Evolutionary conservation across 2,329 filamentous ascomycete species (phyloP), one percentile per base, ranked within the genome.

Genomic region (Curvularia sp.): DNA sequence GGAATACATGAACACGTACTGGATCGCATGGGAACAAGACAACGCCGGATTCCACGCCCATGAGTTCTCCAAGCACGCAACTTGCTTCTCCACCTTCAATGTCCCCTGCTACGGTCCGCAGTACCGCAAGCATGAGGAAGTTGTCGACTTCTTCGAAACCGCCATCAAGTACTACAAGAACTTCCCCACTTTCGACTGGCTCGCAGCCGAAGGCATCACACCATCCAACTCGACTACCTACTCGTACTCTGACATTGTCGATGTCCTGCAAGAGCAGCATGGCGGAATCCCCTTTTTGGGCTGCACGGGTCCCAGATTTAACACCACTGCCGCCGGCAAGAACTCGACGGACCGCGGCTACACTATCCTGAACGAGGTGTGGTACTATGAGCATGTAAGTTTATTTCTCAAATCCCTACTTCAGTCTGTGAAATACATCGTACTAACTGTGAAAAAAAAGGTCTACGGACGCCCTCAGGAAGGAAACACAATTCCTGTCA

Each of bases 41-140:
- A 89, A 87, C 76, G 73, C 78, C 50, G 80, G 83, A 33, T 85
- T 90, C 77, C 89, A 87, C 87, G 87, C 76, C 39, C 87, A 89
- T 78, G 87, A 89, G 71, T 89, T 87, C 79, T 83, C 80, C 76
- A 89, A 89, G 79, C 87, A 89, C 75, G 87, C 83, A 2, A 89
- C 87, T 13, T 90, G 88, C 80, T 89, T 79, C 79, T 86, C 83
- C 47, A 88, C 84, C 60, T 89, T 90, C 70, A 86, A 89, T 68
- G 75, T 81, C 5, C 82, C 85, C 30, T 90, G 88, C 82, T 90
- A 88, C 73, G 86, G 86, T 0, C 85, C 86, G 5, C 69, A 80
- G 61, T 86, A 87, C 71, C 70, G 73, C 48, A 51, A 84, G 64
- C 83, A 88, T 73, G 78, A 83, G 59, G 87, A 89, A 24, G 82